A percentile compares a stretch with the other conserved stretches of the same genome.
These are phyloP conservation scores for Syncephalastrum contaminatum DNA, from an alignment of 371 early-diverging fungal species.

Conservation along the genomic window DNA sequence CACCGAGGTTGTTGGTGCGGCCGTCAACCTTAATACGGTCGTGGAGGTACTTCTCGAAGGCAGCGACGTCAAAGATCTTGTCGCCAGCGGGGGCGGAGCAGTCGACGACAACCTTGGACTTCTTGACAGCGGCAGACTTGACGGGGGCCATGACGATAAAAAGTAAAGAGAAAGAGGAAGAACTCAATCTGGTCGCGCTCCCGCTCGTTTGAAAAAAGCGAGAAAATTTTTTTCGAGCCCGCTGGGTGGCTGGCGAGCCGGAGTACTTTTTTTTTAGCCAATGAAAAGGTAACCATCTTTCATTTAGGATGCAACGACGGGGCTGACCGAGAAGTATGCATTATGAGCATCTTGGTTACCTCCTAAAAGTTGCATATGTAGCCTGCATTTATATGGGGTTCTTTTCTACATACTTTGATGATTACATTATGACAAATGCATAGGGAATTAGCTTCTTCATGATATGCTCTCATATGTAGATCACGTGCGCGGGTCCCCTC, in stretches of 20 bases:
- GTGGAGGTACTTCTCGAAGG: conserved; percentile 97
- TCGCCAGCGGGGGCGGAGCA: conserved; percentile 92
- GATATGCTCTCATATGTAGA: too few relatives aligned
- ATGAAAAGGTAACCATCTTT: neutral
- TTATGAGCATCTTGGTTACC: neutral
- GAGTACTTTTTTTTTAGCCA: neutral
- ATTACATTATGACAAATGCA: too few relatives aligned
- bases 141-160: conserved; percentile 45
- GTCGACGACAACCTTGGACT: conserved; percentile 89
- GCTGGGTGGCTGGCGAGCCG: conserved; percentile 1
- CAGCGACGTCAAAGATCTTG: conserved; percentile 95
- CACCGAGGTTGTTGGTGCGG: conserved; percentile 94
- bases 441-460: too few relatives aligned
- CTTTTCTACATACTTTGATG: neutral
- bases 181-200: too few relatives aligned
- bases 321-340: neutral
- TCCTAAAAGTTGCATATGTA: neutral
- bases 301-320: neutral
- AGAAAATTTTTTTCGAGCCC: conserved; percentile 3
- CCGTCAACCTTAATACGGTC: conserved; percentile 98
- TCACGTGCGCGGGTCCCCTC: too few relatives aligned
- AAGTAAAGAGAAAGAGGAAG: conserved; percentile 21
- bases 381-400: neutral
- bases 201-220: neutral
- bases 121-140: conserved; percentile 49